Evolutionary conservation across 2,329 filamentous ascomycete genomes (phyloP).

Genomic region (Pyricularia sp.): DNA sequence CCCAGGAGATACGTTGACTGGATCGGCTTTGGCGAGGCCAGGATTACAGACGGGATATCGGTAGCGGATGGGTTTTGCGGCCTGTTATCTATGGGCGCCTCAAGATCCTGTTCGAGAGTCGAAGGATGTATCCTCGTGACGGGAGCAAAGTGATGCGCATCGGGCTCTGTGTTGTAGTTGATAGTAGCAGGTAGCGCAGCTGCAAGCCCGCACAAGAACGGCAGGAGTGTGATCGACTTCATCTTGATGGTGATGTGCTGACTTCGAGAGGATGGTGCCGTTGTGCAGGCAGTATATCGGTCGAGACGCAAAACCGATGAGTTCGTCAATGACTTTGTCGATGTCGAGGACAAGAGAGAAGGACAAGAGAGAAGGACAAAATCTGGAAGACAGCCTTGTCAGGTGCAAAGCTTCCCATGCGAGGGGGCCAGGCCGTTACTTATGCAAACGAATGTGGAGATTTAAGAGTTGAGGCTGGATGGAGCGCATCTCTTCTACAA

Average conservation of each 20-base stretch:
- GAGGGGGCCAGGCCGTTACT: background rate
- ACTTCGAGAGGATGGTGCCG: background rate
- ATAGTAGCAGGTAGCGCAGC: background rate
- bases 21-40: background rate
- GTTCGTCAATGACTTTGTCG: background rate
- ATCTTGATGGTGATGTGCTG: background rate
- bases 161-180: background rate
- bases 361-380: background rate
- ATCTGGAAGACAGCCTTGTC: background rate
- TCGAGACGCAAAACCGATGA: background rate
- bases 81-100: slow-evolving; percentile 5
- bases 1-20: slow-evolving; percentile 5
- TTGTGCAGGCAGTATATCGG: no score
- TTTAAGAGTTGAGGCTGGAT: background rate
- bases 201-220: slow-evolving; percentile 1
- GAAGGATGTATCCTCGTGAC: background rate
- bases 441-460: background rate
- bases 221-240: slow-evolving; percentile 2
- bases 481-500: background rate
- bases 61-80: background rate
- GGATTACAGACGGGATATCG: background rate
- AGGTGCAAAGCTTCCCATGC: background rate
- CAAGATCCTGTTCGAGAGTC: background rate
- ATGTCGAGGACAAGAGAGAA: background rate
- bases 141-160: background rate